phyloP scores from a whole-genome alignment of 2,329 filamentous ascomycete species.

The Paradendryphiella salina region DNA sequence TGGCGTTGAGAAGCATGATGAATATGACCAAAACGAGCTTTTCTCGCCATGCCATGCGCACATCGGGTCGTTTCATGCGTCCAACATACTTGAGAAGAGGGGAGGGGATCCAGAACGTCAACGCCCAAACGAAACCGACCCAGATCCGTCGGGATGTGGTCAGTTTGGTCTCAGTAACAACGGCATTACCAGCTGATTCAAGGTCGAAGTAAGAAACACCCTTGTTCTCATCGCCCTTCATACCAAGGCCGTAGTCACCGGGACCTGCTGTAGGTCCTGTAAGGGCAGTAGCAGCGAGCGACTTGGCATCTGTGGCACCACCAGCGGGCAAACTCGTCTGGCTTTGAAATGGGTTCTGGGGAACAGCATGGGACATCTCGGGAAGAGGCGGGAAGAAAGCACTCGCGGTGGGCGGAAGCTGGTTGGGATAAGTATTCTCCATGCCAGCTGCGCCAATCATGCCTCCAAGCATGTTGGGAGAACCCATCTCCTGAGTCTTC shows the following conservation, averaged over 20 bases:
- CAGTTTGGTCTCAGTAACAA: conserved; percentile 70
- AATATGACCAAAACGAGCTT: conserved; percentile 82
- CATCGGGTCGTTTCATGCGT: conserved; percentile 95
- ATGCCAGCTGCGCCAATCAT: conserved; percentile 63
- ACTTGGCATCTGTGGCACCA: conserved; percentile 49
- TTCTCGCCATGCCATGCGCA: conserved; percentile 96
- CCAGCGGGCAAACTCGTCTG: conserved; percentile 51
- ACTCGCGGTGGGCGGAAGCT: conserved; percentile 54
- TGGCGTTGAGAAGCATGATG: conserved; percentile 78
- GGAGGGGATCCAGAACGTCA: conserved; percentile 96
- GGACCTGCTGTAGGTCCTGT: conserved; percentile 57
- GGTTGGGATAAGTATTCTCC: conserved; percentile 72
- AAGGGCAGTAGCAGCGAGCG: conserved; percentile 62
- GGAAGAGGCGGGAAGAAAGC: conserved; percentile 68
- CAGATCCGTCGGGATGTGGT: conserved; percentile 70
- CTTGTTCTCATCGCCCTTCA: conserved; percentile 72
- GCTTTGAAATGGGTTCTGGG: conserved; percentile 69
- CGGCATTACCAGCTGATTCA: conserved; percentile 75
- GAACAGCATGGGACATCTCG: conserved; percentile 63
- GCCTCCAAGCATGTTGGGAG: conserved; percentile 50
- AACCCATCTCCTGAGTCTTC: conserved; percentile 63
- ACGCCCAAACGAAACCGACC: conserved; percentile 78
- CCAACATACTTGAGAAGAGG: conserved; percentile 77
- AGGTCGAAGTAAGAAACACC: conserved; percentile 69
- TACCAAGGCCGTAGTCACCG: conserved; percentile 88